Evolutionary conservation across 116 monocot species (phyloP).

Genomic region (Papilionanthe hybrid): DNA sequence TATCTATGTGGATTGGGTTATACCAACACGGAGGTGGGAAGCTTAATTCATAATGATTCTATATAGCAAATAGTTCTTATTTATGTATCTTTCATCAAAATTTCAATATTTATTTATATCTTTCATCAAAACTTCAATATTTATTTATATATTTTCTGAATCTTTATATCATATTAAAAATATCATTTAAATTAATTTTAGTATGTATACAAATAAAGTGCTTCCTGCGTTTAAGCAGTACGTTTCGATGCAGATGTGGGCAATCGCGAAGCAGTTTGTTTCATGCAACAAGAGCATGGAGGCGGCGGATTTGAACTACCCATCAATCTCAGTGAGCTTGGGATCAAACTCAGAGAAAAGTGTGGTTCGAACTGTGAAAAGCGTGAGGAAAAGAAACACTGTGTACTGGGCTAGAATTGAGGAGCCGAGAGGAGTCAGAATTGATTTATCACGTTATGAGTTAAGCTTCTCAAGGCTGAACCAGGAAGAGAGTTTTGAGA

Average conservation of each 20-base stretch:
- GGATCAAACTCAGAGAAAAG: slow-evolving; percentile 1
- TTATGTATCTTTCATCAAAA: no score
- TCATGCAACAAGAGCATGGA: slow-evolving; percentile 3
- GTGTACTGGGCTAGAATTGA: slow-evolving; percentile 14
- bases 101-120: no score
- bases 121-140: no score
- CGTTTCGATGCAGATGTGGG: neutral
- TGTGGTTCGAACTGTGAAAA: slow-evolving; percentile 6
- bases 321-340: slow-evolving; percentile 9
- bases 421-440: slow-evolving; percentile 14
- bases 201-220: no score
- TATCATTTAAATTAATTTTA: no score
- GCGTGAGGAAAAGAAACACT: slow-evolving; percentile 1
- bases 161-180: no score
- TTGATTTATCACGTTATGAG: slow-evolving; percentile 8
- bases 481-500: slow-evolving; percentile 6
- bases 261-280: neutral
- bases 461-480: slow-evolving; percentile 5
- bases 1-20: slow-evolving; percentile 15
- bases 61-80: no score
- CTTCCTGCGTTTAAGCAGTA: neutral
- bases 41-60: no score
- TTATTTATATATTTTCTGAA: no score
- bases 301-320: slow-evolving; percentile 8
- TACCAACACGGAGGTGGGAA: neutral